A percentile compares a stretch with the other conserved stretches of the same genome.
Conservation (phyloP, 805 yeast species). For the Yarrowia yakushimensis region DNA sequence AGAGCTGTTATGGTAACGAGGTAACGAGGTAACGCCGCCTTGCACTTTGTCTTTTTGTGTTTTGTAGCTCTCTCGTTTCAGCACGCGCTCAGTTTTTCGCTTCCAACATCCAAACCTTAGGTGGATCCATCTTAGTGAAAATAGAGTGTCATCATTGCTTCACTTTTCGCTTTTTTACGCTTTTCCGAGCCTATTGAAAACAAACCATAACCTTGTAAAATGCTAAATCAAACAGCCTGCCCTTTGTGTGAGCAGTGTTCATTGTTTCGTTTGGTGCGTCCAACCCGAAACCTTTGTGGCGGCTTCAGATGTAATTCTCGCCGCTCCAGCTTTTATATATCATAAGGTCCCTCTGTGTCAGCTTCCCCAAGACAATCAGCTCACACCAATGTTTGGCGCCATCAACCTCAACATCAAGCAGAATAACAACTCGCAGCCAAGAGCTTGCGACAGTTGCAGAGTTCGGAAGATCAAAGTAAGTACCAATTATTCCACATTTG, state of each 20-base stretch:
- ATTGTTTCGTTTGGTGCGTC: slow-evolving; percentile 18
- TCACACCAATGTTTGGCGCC: slow-evolving; percentile 13
- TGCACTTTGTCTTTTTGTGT: not conserved
- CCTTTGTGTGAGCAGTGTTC: slow-evolving; percentile 2
- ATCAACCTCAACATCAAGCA: slow-evolving; percentile 17
- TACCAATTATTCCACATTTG: not conserved
- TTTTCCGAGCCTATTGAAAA: too few species aligned
- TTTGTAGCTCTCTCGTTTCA: not conserved
- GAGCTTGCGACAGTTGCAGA: slow-evolving; percentile 19
- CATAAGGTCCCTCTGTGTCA: not conserved
- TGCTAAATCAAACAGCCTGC: slow-evolving; percentile 11
- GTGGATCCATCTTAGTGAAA: not conserved
- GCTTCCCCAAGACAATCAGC: not conserved
- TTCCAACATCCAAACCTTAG: not conserved
- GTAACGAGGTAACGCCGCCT: too few species aligned
- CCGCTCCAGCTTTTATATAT: slow-evolving; percentile 22
- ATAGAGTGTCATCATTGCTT: not conserved
- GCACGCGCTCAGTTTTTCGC: not conserved
- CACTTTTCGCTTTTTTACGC: not conserved
- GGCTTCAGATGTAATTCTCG: slow-evolving; percentile 17
- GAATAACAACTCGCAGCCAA: slow-evolving; percentile 2
- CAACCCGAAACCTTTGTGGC: slow-evolving; percentile 19
- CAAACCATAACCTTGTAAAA: not conserved
- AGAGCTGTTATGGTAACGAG: too few species aligned
- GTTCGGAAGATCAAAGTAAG: slow-evolving; percentile 22